phyloP scores from a whole-genome alignment of 306 rosid genomes.

The Hippophae tibetana region DNA sequence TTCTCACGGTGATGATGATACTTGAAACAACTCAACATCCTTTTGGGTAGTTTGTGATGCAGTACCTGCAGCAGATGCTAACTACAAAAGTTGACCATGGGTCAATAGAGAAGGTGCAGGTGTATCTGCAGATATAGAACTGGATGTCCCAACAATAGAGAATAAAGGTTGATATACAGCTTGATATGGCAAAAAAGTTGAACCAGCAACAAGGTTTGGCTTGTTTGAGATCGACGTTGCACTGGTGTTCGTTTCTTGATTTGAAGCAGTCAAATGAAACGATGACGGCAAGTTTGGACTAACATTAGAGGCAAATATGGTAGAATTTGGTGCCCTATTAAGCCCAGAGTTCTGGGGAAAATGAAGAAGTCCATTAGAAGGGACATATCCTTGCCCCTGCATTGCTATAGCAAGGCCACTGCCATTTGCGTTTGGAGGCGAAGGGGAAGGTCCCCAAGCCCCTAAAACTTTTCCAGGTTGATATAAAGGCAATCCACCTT shows the following conservation, averaged over 20 bases:
- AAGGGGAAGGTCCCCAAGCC: conserved; percentile 70
- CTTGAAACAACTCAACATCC: conserved; percentile 77
- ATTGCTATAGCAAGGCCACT: conserved; percentile 74
- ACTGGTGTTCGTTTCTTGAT: conserved; percentile 36
- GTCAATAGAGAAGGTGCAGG: conserved; percentile 60
- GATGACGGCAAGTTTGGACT: conserved; percentile 39
- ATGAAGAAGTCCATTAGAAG: conserved; percentile 69
- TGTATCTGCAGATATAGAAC: conserved; percentile 27
- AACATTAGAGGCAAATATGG: conserved; percentile 26
- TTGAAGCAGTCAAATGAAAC: conserved; percentile 36
- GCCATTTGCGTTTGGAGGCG: conserved; percentile 64
- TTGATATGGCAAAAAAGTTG: conserved; percentile 41
- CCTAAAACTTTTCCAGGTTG: conserved; percentile 79
- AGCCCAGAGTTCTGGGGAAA: conserved; percentile 50
- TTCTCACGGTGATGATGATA: conserved; percentile 45
- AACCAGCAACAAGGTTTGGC: conserved; percentile 35
- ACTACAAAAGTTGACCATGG: conserved; percentile 76
- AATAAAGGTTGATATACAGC: conserved; percentile 41
- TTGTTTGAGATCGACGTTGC: conserved; percentile 44
- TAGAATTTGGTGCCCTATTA: conserved; percentile 41
- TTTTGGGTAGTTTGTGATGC: conserved; percentile 47
- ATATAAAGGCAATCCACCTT: conserved; percentile 63
- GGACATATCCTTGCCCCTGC: conserved; percentile 97
- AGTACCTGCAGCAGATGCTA: conserved; percentile 42
- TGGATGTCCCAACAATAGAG: conserved; percentile 44